Percentiles rank a stretch among this genome's conserved stretches.
phyloP scores from a whole-genome alignment of 2,329 filamentous ascomycete species.

The Colletotrichum cuscutae region DNA sequence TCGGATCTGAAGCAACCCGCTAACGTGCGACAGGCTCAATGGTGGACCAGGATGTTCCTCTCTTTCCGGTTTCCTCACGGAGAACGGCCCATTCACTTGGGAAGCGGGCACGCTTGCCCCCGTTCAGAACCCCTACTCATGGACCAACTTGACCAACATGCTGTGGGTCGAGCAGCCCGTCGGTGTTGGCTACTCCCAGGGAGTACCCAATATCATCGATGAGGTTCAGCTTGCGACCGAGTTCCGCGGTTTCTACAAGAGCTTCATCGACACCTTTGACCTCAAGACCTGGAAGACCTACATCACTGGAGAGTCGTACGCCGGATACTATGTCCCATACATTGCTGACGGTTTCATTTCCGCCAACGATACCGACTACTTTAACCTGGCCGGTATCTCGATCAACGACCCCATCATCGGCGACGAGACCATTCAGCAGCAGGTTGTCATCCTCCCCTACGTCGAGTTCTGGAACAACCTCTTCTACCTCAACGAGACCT shows the following conservation, averaged over 20 bases:
- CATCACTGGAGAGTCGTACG: constrained; percentile 77
- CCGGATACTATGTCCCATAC: constrained; percentile 75
- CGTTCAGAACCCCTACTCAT: constrained; percentile 74
- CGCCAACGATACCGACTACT: constrained; percentile 71
- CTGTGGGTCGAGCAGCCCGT: constrained; percentile 79
- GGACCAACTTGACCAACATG: constrained; percentile 81
- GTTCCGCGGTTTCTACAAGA: constrained; percentile 84
- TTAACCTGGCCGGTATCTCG: constrained; percentile 74
- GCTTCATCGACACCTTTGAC: constrained; percentile 77
- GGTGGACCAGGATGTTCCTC: constrained; percentile 63
- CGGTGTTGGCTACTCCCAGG: constrained; percentile 75
- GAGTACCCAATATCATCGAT: constrained; percentile 70
- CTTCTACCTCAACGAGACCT: constrained; percentile 72
- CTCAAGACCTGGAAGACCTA: constrained; percentile 77
- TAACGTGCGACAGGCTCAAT: constrained; percentile 14
- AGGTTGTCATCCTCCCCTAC: constrained; percentile 65
- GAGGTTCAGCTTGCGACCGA: constrained; percentile 76
- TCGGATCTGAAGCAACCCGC: rapidly evolving
- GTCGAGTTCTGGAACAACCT: constrained; percentile 69
- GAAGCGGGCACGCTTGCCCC: constrained; percentile 75
- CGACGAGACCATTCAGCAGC: constrained; percentile 55
- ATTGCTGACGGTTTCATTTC: constrained; percentile 80
- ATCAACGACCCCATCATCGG: constrained; percentile 79
- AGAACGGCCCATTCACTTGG: constrained; percentile 81
- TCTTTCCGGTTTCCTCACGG: constrained; percentile 76